Evolutionary conservation across 257 asterid species (phyloP).

Genomic region (Solanum appendiculatum): DNA sequence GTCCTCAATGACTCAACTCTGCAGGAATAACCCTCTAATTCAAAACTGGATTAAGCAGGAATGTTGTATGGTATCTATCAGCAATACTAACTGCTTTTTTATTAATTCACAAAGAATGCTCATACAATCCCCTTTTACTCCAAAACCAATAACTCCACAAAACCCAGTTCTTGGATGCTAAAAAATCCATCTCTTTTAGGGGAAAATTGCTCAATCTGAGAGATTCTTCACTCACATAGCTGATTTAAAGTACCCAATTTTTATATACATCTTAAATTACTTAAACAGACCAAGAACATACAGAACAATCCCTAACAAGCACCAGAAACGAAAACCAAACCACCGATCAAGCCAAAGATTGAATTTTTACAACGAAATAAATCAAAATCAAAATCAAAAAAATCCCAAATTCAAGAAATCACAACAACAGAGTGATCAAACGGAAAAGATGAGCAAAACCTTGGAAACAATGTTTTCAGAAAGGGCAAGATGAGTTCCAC

Average conservation of each 20-base stretch:
- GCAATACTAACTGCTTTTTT: background rate
- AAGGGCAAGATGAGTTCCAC: constrained; percentile 15
- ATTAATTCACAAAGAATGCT: background rate
- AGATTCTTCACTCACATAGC: background rate
- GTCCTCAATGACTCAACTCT: background rate
- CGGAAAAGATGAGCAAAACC: background rate
- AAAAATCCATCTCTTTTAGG: background rate
- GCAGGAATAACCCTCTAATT: background rate
- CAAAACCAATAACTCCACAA: background rate
- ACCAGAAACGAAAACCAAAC: background rate
- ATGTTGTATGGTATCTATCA: background rate
- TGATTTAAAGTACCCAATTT: background rate
- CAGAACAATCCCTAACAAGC: background rate
- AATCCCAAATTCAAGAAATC: background rate
- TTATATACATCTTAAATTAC: no score
- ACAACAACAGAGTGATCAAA: background rate
- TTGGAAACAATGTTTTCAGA: constrained; percentile 5
- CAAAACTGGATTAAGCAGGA: no score
- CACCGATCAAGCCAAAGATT: background rate
- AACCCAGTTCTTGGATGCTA: background rate
- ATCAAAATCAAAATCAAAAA: background rate
- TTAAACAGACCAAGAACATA: background rate
- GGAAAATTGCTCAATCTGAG: background rate
- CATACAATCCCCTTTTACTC: background rate
- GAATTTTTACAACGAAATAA: background rate